A percentile compares a stretch with the other conserved stretches of the same genome.
Evolutionary conservation across 345 rosid genomes (phyloP).

Genomic region (Ceriops tagal): DNA sequence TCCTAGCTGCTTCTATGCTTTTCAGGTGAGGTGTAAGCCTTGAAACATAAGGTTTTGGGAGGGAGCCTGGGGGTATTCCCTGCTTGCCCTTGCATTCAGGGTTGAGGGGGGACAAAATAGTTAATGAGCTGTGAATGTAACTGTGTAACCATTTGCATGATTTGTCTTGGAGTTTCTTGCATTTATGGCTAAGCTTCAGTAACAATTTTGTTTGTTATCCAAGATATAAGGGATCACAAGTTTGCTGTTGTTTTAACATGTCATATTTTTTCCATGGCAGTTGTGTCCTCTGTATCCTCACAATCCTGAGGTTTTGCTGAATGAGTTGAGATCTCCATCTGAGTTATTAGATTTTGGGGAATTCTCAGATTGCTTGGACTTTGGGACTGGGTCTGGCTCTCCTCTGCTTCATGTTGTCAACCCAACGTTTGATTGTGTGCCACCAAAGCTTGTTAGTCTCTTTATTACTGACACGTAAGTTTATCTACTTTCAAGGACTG

Average conservation of each 20-base stretch:
- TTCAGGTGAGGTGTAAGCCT: no score
- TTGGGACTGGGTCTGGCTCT: slow-evolving; percentile 57
- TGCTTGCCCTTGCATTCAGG: no score
- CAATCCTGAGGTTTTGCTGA: slow-evolving; percentile 88
- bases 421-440: slow-evolving; percentile 93
- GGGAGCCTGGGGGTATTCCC: no score
- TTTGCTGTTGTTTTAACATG: neutral
- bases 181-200: no score
- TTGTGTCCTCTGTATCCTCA: slow-evolving; percentile 95
- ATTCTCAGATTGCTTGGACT: slow-evolving; percentile 94
- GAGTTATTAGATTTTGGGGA: slow-evolving; percentile 96
- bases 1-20: no score
- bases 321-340: slow-evolving; percentile 95
- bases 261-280: slow-evolving; percentile 41
- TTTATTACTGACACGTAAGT: slow-evolving; percentile 98
- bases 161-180: no score
- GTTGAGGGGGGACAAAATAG: no score
- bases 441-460: slow-evolving; percentile 93
- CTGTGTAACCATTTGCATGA: no score
- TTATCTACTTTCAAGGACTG: slow-evolving; percentile 12
- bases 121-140: no score
- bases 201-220: neutral
- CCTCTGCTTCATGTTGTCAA: slow-evolving; percentile 90
- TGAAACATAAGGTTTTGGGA: no score
- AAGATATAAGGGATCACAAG: neutral